Base-by-base conservation (phyloP, 371 early-diverging fungal genomes). In the Apophysomyces ossiformis region DNA sequence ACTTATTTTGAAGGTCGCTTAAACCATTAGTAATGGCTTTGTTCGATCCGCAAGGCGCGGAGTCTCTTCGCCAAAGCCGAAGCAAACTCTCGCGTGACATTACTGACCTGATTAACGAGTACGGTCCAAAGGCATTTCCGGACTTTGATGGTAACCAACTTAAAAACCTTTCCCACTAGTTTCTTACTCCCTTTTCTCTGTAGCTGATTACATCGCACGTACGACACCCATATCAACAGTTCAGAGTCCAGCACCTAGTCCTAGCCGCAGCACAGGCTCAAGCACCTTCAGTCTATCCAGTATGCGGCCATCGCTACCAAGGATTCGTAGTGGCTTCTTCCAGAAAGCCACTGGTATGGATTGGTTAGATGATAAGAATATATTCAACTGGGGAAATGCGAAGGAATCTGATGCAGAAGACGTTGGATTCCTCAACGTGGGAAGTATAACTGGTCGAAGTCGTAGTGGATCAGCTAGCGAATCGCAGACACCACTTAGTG, bases 101-200 rank as follows among this genome's bases (percentile, higher is more conserved):
- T 60, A 93, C 89, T 15, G 82, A 83, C 5, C 69, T 93, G 37
- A 89, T 96, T 63, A 89, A 91, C 41, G 94, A 94, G 56, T 85
- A 92, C 15, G 95, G 92, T 0, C 95, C 96, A 5, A 84, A 89
- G 66, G 81, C 92, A 26, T 94, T 89, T 68, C 88, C 89, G 4
- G 90, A 91, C 68, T 90, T 92, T 72, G 87, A 89, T 60, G 76
- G 68, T 63, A 67, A 44, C 38, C 16, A 11, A 43, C 0, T 56
- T 36, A 7, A 2, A 1, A 37, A 58, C n/a, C 7, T 58, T 37
- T 36, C 9, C 21, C 5, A 15, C 47, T 21, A 11, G 11, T 18
- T 57, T 37, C 21, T 11, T 45, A 35, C 35, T 54, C 12, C 1
- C 13, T 7, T 47, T 11, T 16, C 1, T 41, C 36, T n/a, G 1